Percentiles rank a stretch among this genome's conserved stretches.
These are phyloP conservation scores for Neocatenulostroma microsporum DNA, from an alignment of 2,329 filamentous ascomycete species.

Conservation along the genomic window DNA sequence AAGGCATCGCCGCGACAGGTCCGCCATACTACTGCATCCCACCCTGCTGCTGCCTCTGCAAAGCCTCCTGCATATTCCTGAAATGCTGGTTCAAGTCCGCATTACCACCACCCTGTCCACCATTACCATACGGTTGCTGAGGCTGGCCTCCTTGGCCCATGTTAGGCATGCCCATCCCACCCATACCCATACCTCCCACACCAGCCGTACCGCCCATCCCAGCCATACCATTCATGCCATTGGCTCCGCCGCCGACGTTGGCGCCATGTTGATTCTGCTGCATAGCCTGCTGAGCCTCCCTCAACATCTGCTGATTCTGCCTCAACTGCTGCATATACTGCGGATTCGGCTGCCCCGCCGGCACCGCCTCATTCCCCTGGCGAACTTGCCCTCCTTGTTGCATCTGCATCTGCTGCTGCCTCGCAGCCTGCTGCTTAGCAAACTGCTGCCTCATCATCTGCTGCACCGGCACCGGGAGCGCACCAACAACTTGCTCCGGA, in stretches of 20 bases:
- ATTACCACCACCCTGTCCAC: constrained; percentile 13
- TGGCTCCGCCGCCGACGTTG: no score
- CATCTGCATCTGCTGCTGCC: constrained; percentile 10
- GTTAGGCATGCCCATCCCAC: constrained; percentile 15
- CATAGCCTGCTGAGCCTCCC: constrained; percentile 13
- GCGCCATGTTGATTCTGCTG: constrained; percentile 15
- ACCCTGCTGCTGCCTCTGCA: constrained; percentile 15
- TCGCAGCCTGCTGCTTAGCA: constrained; percentile 11
- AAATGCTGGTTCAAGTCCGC: constrained; percentile 21
- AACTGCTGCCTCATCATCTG: constrained; percentile 15
- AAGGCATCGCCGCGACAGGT: no score
- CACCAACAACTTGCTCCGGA: constrained; percentile 13
- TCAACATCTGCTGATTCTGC: constrained; percentile 22
- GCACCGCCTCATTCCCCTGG: constrained; percentile 27
- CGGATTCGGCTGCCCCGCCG: constrained; percentile 18
- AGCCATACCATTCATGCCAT: no score
- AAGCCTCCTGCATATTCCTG: constrained; percentile 25
- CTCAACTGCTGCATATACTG: constrained; percentile 29
- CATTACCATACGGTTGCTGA: constrained; percentile 14
- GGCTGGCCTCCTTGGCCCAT: constrained; percentile 12
- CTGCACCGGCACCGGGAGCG: constrained; percentile 13
- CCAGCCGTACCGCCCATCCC: no score
- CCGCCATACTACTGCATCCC: no score
- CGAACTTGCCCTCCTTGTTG: constrained; percentile 13
- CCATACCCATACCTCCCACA: no score